Evolutionary conservation across 2,329 filamentous ascomycete genomes (phyloP).

Genomic region (Nemania abortiva): DNA sequence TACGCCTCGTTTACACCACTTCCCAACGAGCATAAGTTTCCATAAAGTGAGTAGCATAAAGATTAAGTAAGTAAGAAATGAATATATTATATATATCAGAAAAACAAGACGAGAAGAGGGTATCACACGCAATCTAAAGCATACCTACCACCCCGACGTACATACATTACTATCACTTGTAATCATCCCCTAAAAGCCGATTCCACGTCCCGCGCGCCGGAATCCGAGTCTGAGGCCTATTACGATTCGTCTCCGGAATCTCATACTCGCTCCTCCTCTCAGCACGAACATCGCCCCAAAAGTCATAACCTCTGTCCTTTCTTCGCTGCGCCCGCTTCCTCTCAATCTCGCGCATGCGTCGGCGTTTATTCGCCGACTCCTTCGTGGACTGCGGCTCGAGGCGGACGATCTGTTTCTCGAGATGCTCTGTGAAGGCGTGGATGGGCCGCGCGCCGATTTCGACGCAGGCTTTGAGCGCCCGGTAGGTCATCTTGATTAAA

Average conservation of each 20-base stretch:
- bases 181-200: constrained; percentile 27
- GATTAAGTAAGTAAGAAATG: neutral
- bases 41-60: neutral
- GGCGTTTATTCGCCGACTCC: constrained; percentile 43
- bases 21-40: neutral
- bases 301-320: constrained; percentile 55
- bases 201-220: constrained; percentile 41
- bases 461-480: constrained; percentile 22
- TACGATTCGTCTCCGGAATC: constrained; percentile 55
- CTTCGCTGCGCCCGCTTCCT: constrained; percentile 39
- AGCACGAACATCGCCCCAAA: constrained; percentile 55
- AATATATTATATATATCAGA: neutral
- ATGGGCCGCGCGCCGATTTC: constrained; percentile 43
- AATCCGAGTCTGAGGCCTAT: constrained; percentile 36
- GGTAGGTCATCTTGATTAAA: constrained; percentile 47
- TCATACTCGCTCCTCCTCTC: constrained; percentile 51
- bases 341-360: constrained; percentile 41
- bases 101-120: constrained; percentile 2
- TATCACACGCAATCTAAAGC: constrained; percentile 12
- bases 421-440: constrained; percentile 16
- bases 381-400: constrained; percentile 49
- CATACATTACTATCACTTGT: neutral
- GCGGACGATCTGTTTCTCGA: constrained; percentile 38
- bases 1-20: too few relatives aligned
- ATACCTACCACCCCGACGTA: neutral